Base-by-base conservation (phyloP, 495 filamentous ascomycete species). In the Talaromyces proteolyticus region DNA sequence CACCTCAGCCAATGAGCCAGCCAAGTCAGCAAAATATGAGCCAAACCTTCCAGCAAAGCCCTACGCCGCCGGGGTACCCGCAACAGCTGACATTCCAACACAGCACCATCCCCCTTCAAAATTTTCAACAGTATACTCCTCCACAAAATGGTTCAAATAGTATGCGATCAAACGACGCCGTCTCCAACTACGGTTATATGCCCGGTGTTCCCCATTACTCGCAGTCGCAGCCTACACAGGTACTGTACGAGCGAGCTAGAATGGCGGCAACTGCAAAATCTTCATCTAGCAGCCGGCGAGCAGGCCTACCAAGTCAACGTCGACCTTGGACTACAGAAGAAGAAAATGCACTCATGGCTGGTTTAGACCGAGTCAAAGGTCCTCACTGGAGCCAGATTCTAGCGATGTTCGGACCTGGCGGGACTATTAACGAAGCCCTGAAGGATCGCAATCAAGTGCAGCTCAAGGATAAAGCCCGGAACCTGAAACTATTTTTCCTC, bases 351-450 rank as follows among this genome's bases (percentile, higher is more conserved):
- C 73, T 97, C 43, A 93, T 97, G 88, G 82, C 86, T 26, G 91
- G 91, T 10, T 78, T 97, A 8, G 92, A 95, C 61, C 82, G 84
- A 47, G 91, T 97, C 22, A 90, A 90, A 61, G 91, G 91, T 0
- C 91, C 91, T 43, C 92, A 97, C 56, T 97, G 91, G 91, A 91
- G 86, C 53, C 91, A 96, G 61, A 97, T 97, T 29, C 74, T 97
- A 3, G 84, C 84, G 11, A 81, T 97, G 59, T 96, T 91, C 58
- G 91, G 91, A 0, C 79, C 81, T 0, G 87, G 87, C 26, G 91
- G 91, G 4, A 85, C 83, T 3, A 80, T 93, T 47, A 91, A 85
- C 44, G 85, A 93, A 53, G 85, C 89, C 4, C 73, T 97, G 29
- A 95, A 94, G 57, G 92, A 96, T 57, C 82, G 91, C 37, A 95